phyloP scores from a whole-genome alignment of 2,329 filamentous ascomycete species.

The Magnaporthiopsis rhizophila region DNA sequence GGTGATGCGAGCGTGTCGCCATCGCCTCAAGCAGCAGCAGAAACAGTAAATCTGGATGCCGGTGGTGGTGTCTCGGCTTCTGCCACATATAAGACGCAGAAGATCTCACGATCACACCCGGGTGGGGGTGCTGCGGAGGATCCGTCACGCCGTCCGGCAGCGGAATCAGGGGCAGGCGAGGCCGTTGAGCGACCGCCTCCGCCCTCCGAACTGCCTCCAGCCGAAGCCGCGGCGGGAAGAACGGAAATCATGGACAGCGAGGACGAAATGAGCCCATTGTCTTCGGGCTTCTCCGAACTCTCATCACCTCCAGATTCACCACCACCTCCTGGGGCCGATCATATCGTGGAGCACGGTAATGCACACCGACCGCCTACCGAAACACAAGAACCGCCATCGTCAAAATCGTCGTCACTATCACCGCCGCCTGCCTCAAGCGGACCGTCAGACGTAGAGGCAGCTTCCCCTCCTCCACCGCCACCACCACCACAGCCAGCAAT shows the following conservation, averaged over 20 bases:
- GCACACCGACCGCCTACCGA: background rate
- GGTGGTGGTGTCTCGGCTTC: background rate
- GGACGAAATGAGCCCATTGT: conserved; percentile 22
- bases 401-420: background rate
- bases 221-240: background rate
- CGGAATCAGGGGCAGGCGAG: background rate
- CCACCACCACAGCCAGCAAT: background rate
- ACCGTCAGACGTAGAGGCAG: background rate
- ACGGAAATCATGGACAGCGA: conserved; percentile 31
- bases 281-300: background rate
- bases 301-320: background rate
- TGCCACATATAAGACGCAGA: too few species aligned
- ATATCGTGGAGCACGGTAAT: background rate
- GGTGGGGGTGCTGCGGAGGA: background rate
- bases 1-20: background rate
- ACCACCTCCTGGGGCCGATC: background rate
- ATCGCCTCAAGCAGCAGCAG: background rate
- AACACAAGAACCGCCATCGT: background rate
- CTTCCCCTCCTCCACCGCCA: background rate
- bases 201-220: background rate
- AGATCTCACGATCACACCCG: too few species aligned
- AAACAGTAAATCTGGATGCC: background rate
- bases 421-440: background rate
- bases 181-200: background rate
- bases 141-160: background rate